phyloP scores from a whole-genome alignment of 2,329 filamentous ascomycete species.

The Cytospora piceae region DNA sequence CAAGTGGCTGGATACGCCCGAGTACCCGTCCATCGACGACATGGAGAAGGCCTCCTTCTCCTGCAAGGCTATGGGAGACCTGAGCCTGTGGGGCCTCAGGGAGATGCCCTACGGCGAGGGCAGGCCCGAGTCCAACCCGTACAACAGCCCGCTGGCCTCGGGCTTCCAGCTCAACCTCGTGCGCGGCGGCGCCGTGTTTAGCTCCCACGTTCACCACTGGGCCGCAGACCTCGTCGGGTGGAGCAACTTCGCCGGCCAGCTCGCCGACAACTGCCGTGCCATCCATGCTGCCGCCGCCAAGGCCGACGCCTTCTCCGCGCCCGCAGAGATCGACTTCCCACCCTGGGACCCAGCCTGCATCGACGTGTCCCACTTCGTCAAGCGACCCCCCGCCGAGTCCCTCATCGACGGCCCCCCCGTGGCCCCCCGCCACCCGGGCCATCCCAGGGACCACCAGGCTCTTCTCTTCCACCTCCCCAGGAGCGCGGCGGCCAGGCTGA shows the following conservation, averaged over 20 bases:
- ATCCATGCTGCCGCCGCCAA: too few relatives aligned
- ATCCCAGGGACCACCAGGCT: slow-evolving; percentile 26
- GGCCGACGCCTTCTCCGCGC: too few relatives aligned
- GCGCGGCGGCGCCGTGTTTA: slow-evolving; percentile 45
- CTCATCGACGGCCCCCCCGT: slow-evolving; percentile 38
- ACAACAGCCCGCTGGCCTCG: slow-evolving; percentile 39
- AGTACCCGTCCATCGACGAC: slow-evolving; percentile 34
- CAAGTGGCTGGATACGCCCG: slow-evolving; percentile 35
- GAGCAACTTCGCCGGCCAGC: slow-evolving; percentile 42
- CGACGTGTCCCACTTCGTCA: slow-evolving; percentile 39
- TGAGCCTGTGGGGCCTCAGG: slow-evolving; percentile 25
- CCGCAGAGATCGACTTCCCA: slow-evolving; percentile 36
- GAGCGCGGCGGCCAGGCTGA: slow-evolving; percentile 47
- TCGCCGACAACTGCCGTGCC: slow-evolving; percentile 47
- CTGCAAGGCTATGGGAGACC: slow-evolving; percentile 30
- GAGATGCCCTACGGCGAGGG: slow-evolving; percentile 35
- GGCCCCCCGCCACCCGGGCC: slow-evolving; percentile 35
- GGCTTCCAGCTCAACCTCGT: slow-evolving; percentile 47
- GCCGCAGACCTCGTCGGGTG: slow-evolving; percentile 48
- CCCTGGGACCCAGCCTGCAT: slow-evolving; percentile 43
- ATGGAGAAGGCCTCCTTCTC: slow-evolving; percentile 35
- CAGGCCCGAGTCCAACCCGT: slow-evolving; percentile 42
- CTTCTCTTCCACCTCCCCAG: slow-evolving; percentile 49
- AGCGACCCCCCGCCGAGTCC: slow-evolving; percentile 30
- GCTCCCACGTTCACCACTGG: slow-evolving; percentile 48